Evolutionary conservation across 1,284 basidiomycete genomes (phyloP), one percentile per base, ranked within the genome.

Genomic region (Malassezia vespertilionis): DNA sequence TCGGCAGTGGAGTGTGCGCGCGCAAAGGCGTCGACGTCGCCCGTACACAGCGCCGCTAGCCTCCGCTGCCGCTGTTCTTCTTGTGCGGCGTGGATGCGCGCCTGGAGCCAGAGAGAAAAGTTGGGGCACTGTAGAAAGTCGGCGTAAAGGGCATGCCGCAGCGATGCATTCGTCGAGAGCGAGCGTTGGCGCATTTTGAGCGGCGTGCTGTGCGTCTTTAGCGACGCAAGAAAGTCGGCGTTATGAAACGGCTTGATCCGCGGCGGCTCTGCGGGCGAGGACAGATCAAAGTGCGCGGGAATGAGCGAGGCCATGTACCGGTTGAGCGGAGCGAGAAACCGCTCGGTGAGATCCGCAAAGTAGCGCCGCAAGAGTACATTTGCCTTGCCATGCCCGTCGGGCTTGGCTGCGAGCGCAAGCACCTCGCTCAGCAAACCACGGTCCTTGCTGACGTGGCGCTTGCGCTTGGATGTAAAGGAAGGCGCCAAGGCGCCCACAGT

Each of bases 291-390:
- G 28, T 42, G 30, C 12, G 58, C 49, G 10, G 60, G 46, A 22
- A 56, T 46, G 33, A 65, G 30, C 28, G 84, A 86, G 53, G 88
- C 84, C 38, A 96, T 81, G 75, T 96, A 96, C 53, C 90, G 81
- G 61, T 90, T 84, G 3, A 97, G 76, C 0, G 91, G 91, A 1
- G 86, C 81, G n/a, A 96, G 79, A 50, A 96, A 77, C 31, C 83
- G 81, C 22, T 84, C 86, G 0, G 91, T 90, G 20, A 91, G 77
- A 38, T 84, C 80, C 46, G 82, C 81, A 72, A 96, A 89, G 69
- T 95, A 88, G 33, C 80, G 77, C 18, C 86, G 80, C 23, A 96
- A 76, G n/a, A 75, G 69, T 4, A 73, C 73, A 46, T 80, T 65
- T 5, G 62, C 62, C 15, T 22, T 35, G 10, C 15, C 41, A n/a